These are phyloP conservation scores for Rhodotorula kratochvilovae DNA, from an alignment of 768 basidiomycete species.

Conservation along the genomic window DNA sequence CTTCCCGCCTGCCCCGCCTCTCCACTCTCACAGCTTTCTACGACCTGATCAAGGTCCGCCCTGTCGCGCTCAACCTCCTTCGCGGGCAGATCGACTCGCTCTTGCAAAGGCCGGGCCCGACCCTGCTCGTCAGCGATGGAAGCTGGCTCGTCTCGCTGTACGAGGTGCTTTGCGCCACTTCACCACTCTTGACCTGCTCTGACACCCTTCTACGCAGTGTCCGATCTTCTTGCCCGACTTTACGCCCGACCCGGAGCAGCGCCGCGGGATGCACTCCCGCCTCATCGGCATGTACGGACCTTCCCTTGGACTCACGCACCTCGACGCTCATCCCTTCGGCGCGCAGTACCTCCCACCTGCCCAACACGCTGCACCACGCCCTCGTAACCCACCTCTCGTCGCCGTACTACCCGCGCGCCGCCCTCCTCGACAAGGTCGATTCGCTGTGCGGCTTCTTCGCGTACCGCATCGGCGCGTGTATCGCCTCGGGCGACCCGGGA, in stretches of 20 bases:
- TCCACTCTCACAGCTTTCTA: conserved; percentile 3
- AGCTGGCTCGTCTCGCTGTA: conserved; percentile 20
- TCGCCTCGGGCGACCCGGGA: background rate
- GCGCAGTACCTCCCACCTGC: conserved; percentile 13
- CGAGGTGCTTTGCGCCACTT: conserved; percentile 8
- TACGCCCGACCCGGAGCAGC: background rate
- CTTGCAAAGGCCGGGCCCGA: conserved; percentile 10
- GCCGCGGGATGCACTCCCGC: background rate
- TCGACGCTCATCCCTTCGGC: too few species aligned
- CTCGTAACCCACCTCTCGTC: conserved; percentile 22
- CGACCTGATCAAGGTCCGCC: background rate
- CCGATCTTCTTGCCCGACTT: background rate
- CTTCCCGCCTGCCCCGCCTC: background rate
- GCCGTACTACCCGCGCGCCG: background rate
- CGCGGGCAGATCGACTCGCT: background rate
- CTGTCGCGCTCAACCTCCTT: background rate
- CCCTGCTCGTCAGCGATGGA: background rate
- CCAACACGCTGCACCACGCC: conserved; percentile 4
- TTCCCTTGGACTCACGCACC: too few species aligned
- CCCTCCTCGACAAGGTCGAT: conserved; percentile 12
- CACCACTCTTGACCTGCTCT: too few species aligned
- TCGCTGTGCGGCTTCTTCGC: conserved; percentile 10
- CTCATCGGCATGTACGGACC: conserved; percentile 25
- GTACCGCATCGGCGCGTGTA: background rate
- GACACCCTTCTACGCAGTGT: background rate